These are phyloP conservation scores for Dictyophora rubrovolvata DNA, from an alignment of 768 basidiomycete genomes.

Conservation along the genomic window DNA sequence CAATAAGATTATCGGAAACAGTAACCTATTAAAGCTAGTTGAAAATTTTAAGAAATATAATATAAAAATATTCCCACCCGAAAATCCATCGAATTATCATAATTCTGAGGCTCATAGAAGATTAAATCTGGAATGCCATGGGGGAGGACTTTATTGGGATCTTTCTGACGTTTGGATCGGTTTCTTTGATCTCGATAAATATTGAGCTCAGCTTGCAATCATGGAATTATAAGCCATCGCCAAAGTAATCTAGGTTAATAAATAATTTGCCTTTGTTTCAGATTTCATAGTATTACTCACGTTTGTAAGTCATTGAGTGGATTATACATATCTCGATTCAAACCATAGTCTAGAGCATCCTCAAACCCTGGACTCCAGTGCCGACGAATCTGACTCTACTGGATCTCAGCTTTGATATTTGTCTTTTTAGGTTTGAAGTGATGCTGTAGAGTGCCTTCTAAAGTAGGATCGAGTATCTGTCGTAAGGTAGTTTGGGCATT, in stretches of 20 bases:
- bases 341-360: slow-evolving; percentile 22
- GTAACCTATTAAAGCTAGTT: slow-evolving; percentile 13
- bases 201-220: slow-evolving; percentile 32
- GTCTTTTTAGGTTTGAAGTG: slow-evolving; percentile 24
- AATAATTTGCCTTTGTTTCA: neutral
- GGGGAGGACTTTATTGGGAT: slow-evolving; percentile 29
- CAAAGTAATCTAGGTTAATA: slow-evolving; percentile 26
- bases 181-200: slow-evolving; percentile 18
- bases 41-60: neutral
- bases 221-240: slow-evolving; percentile 31
- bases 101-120: slow-evolving; percentile 19
- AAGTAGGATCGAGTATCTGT: slow-evolving; percentile 29
- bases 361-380: slow-evolving; percentile 29
- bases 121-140: slow-evolving; percentile 30
- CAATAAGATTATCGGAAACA: slow-evolving; percentile 12
- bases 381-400: slow-evolving; percentile 24
- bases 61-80: slow-evolving; percentile 18
- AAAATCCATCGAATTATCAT: slow-evolving; percentile 21
- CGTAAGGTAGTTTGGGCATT: slow-evolving; percentile 32
- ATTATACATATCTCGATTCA: slow-evolving; percentile 14
- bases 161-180: slow-evolving; percentile 13
- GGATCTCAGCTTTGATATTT: slow-evolving; percentile 34
- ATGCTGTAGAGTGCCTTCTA: slow-evolving; percentile 32
- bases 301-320: neutral
- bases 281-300: neutral